These are phyloP conservation scores for Venturia nashicola DNA, from an alignment of 2,329 filamentous ascomycete genomes.

Conservation along the genomic window DNA sequence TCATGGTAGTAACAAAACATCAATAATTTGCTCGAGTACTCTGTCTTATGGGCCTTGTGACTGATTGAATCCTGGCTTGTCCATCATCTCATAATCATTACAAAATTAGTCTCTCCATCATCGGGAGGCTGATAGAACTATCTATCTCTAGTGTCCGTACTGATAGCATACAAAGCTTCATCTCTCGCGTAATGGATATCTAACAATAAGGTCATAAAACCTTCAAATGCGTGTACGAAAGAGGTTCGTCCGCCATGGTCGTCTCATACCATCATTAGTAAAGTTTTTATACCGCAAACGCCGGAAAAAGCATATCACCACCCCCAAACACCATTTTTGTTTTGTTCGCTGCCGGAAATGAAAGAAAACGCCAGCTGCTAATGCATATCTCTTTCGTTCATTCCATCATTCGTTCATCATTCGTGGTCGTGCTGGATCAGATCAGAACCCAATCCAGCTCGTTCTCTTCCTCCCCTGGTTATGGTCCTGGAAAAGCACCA, in stretches of 20 bases:
- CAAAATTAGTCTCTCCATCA: not conserved
- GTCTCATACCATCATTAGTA: not conserved
- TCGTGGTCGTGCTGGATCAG: not conserved
- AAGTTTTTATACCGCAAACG: not conserved
- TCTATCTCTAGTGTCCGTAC: not conserved
- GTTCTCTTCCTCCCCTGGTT: not conserved
- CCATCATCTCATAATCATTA: not conserved
- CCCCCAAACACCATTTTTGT: not conserved
- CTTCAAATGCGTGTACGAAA: not conserved
- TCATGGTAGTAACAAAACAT: not conserved
- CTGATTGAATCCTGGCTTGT: not conserved
- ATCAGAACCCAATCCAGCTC: constrained; percentile 8
- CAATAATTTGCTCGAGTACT: not conserved
- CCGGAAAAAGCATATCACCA: not conserved
- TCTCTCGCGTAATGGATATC: not conserved
- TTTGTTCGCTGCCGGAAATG: not conserved
- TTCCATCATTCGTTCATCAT: not conserved
- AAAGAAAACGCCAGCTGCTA: not conserved
- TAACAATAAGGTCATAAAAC: not conserved
- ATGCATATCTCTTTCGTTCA: not conserved
- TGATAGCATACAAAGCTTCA: not conserved
- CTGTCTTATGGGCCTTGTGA: not conserved
- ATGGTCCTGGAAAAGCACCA: constrained; percentile 15
- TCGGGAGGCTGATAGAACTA: not conserved
- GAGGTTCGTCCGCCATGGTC: not conserved